These are phyloP conservation scores for Phyllosticta paracitricarpa DNA, from an alignment of 2,329 filamentous ascomycete genomes.

Conservation along the genomic window DNA sequence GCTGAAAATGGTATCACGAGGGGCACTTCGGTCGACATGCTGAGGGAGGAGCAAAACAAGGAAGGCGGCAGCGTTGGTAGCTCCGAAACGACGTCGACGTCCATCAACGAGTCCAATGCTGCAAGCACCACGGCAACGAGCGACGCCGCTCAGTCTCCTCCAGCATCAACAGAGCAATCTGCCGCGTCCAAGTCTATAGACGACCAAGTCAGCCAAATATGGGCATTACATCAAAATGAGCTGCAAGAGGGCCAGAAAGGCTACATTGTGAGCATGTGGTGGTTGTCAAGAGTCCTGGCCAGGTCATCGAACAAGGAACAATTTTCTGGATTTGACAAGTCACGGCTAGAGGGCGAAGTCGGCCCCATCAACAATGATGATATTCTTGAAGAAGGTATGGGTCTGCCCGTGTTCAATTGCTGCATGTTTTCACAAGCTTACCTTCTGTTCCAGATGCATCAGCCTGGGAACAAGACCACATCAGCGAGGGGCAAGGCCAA, in stretches of 20 bases:
- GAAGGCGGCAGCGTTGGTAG: slow-evolving; percentile 18
- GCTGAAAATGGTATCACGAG: slow-evolving; percentile 24
- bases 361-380: slow-evolving; percentile 69
- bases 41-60: slow-evolving; percentile 20
- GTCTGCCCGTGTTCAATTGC: background rate
- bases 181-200: slow-evolving; percentile 30
- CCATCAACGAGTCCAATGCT: slow-evolving; percentile 9
- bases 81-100: slow-evolving; percentile 20
- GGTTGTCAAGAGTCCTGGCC: slow-evolving; percentile 65
- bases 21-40: slow-evolving; percentile 36
- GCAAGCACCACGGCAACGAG: slow-evolving; percentile 9
- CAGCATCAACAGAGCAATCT: background rate
- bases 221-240: slow-evolving; percentile 46
- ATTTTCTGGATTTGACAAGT: slow-evolving; percentile 45
- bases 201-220: slow-evolving; percentile 65
- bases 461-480: slow-evolving; percentile 6
- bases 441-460: background rate
- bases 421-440: background rate
- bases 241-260: slow-evolving; percentile 63
- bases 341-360: slow-evolving; percentile 52
- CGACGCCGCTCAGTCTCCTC: slow-evolving; percentile 7
- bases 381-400: slow-evolving; percentile 17
- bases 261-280: slow-evolving; percentile 68
- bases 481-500: slow-evolving; percentile 32
- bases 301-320: slow-evolving; percentile 44